Percentiles rank a stretch among this genome's conserved stretches.
phyloP scores from a whole-genome alignment of 2,329 filamentous ascomycete genomes.

The Falciphora oryzae region DNA sequence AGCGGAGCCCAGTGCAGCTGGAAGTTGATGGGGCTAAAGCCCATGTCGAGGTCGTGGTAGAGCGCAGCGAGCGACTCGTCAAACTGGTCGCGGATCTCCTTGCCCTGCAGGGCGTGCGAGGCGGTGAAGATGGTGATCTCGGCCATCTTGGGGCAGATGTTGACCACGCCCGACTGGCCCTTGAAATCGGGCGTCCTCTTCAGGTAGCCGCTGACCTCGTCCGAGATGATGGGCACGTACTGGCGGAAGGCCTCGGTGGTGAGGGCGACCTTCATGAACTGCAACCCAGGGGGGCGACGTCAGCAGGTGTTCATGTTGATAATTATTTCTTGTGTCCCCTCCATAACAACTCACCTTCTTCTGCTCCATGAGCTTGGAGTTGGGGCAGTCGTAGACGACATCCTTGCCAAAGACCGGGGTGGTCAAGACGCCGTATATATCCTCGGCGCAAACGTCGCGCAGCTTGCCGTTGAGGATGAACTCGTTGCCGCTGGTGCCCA shows the following conservation, averaged over 20 bases:
- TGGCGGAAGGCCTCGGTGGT: conserved; percentile 56
- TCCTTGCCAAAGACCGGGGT: conserved; percentile 65
- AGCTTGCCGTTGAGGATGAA: conserved; percentile 51
- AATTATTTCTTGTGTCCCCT: too few relatives aligned
- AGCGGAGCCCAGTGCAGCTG: conserved; percentile 73
- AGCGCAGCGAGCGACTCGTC: conserved; percentile 67
- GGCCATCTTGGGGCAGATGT: conserved; percentile 62
- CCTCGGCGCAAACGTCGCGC: conserved; percentile 47
- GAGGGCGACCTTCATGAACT: conserved; percentile 67
- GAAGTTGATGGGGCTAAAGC: conserved; percentile 78
- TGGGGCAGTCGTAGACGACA: conserved; percentile 80
- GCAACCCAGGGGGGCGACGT: conserved; percentile 2
- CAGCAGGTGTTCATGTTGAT: conserved; percentile 9
- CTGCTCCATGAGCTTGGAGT: conserved; percentile 82
- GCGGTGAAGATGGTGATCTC: conserved; percentile 82
- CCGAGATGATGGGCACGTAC: conserved; percentile 67
- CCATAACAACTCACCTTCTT: conserved; percentile 55
- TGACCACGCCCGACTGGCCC: conserved; percentile 52
- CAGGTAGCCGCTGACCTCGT: conserved; percentile 63
- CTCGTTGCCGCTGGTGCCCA: conserved; percentile 47
- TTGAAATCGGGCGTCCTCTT: conserved; percentile 50
- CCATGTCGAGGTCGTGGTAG: conserved; percentile 76
- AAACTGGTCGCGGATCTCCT: conserved; percentile 67
- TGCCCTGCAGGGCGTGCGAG: conserved; percentile 66
- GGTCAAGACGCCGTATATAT: conserved; percentile 45